Base-by-base conservation (phyloP, 352 stramenopile species). In the Phytophthora ramorum region DNA sequence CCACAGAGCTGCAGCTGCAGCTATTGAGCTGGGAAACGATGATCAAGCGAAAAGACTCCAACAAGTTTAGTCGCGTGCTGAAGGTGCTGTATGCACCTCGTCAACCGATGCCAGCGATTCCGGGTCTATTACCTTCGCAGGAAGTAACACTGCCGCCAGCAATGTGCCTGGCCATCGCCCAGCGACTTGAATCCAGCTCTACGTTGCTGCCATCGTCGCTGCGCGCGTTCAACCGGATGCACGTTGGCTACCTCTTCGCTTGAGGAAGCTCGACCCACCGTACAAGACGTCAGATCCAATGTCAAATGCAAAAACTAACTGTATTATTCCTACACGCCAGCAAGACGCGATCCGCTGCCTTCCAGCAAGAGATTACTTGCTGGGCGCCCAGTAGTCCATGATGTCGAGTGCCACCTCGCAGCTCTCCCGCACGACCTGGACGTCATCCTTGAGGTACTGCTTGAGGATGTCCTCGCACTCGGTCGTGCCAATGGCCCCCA, bases 321-420 rank as follows among this genome's bases (percentile, higher is more conserved):
- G 57, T 72, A 72, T 69, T 69, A 71, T 66, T 69, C 41, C 40
- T 66, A 63, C 51, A 73, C 47, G 51, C 47, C 46, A 56, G 50
- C 40, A 57, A 13, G 49, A 55, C 49, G 41, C 26, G 7, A 32
- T 32, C 26, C 22, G 22, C n/a, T 28, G 38, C 28, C 17, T 45
- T 22, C 20, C 26, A 47, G 16, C 17, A 30, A 37, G 32, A 26
- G 40, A 20, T 68, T 78, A 77, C 69, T 86, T 87, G 63, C 66
- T 79, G 37, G 79, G 73, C 3, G 81, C 78, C 90, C 90, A 99
- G 80, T 99, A 99, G 78, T 99, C 97, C 63, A 97, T 97, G 66
- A 96, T 97, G 83, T 99, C 97, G 38, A 99, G 82, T 17, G 97
- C 97, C 16, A 99, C 97, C 64, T 97, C 79, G 69, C 96, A 99